Base-by-base conservation (phyloP, 73 alveolate genomes). In the Paramecium sexaurelia region DNA sequence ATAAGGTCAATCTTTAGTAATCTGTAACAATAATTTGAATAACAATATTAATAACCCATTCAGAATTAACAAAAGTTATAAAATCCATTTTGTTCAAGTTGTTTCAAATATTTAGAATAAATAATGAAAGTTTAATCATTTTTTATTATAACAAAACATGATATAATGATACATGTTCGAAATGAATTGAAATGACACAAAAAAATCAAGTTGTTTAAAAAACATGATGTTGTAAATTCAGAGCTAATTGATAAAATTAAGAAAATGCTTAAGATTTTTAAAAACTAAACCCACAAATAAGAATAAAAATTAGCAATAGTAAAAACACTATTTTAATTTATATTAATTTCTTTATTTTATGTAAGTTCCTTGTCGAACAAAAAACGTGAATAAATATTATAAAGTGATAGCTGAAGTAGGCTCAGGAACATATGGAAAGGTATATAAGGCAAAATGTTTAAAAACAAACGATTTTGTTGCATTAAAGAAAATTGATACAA, bases 381-480 rank as follows among this genome's bases (percentile, higher is more conserved):
- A 82, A 40, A 88, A 88, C 33, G 87, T 88, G 2, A 61, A 82
- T 9, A 88, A 88, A 43, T 88, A 88, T 69, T 88, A 88, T 71
- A 88, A 82, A 47, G 75, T 88, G 91, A 88, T 88, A 43, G 91
- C 94, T 9, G 94, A 88, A 24, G 94, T 96, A 56, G 99, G 99
- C 7, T 95, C 95, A 82, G 99, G 99, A 10, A 95, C 99, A 17
- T 98, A 95, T 91, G 99, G 99, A n/a, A 94, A 83, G 55, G 99
- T 98, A 7, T 97, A 88, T 83, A 97, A 97, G 88, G 99, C 98
- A 4, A 93, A 83, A 61, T 96, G 97, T 78, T 94, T 87, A 87
- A 92, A 55, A 61, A 95, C 97, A 13, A 57, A 91, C 33, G 95
- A 92, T 85, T 66, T 94, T 67, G 96, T 93, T 10, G 99, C 99